Base-by-base conservation (phyloP, 148 eudicot genomes). In the Selenicereus undatus region DNA sequence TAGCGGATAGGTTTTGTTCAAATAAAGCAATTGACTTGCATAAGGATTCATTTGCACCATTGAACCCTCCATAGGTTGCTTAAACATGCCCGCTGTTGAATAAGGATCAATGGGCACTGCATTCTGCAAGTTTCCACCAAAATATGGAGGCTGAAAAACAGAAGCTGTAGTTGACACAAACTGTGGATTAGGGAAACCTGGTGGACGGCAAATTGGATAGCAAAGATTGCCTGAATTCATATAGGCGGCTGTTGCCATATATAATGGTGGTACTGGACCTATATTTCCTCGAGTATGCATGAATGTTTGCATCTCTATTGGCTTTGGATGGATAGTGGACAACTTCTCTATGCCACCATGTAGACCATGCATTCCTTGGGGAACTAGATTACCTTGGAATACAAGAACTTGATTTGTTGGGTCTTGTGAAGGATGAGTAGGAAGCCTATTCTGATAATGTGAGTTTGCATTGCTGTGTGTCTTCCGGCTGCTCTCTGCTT, bases 211-310 rank as follows among this genome's bases (percentile, higher is more conserved):
- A 66, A 74, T n/a, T 30, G 84, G 76, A 76, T 81, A 68, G n/a
- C 66, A 70, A 45, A 74, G 73, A 65, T 83, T 88, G 60, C 69
- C 78, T 16, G 81, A 56, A 83, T 68, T 75, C 79, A 84, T 76
- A 45, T 71, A 52, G 35, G 84, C 74, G 36, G 86, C 77, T 74
- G 86, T 48, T 77, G 87, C 73, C 27, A 80, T 82, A 72, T 86
- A 84, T 16, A 78, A 26, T 22, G 90, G 85, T 27, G 88, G 82
- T 32, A 71, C 73, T 58, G 45, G 66, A 76, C 84, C 86, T 14
- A 75, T 72, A 58, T 45, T 43, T 76, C 84, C 86, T 29, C 64
- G 74, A 50, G 79, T 78, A 35, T 54, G 86, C 79, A 81, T 42
- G 45, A 78, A 78, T 52, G 82, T 35, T 36, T 83, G 84, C 69